Evolutionary conservation across 352 stramenopile species (phyloP), one percentile per base, ranked within the genome.

Genomic region (Plasmopara muralis): DNA sequence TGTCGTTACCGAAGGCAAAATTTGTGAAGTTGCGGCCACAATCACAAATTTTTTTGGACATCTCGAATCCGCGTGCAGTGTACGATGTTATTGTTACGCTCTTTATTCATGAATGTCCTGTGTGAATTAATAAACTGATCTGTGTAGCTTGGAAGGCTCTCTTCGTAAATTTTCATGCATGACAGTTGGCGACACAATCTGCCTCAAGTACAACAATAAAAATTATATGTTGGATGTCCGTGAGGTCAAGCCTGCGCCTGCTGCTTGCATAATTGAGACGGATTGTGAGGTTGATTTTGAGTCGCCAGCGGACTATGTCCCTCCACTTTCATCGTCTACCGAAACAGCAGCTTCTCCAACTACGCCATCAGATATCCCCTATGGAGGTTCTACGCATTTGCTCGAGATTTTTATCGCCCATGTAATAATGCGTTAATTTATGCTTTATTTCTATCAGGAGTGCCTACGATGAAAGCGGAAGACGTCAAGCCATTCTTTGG

Each of bases 211-310:
- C 87, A 99, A 98, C 75, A 89, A 94, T 72, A 97, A 97, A 61
- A 98, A 98, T 60, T 99, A 98, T 66, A 85, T 98, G 72, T 82
- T 99, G 59, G 93, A 98, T 56, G 85, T 98, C n/a, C 92, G 96
- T 18, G 96, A 99, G 72, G 83, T 99, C 3, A 83, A 96, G 57
- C 97, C 97, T 0, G 65, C 91, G 25, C 87, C 97, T 50, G 97
- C 96, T 10, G 96, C 93, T 6, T 99, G 95, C 62, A 99, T 99
- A 63, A 98, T 99, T 53, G 97, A 99, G 77, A 99, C 96, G 2
- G 97, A 99, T 71, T 98, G 95, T 56, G 97, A 99, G 66, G 93
- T 99, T 6, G 97, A 99, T 69, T 99, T 99, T 68, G 96, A 99
- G 64, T 83, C 96, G 2, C 97, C 97, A 2, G 74, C 77, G 0